Evolutionary conservation across 2,329 filamentous ascomycete species (phyloP).

Genomic region (Sporothrix pallida): DNA sequence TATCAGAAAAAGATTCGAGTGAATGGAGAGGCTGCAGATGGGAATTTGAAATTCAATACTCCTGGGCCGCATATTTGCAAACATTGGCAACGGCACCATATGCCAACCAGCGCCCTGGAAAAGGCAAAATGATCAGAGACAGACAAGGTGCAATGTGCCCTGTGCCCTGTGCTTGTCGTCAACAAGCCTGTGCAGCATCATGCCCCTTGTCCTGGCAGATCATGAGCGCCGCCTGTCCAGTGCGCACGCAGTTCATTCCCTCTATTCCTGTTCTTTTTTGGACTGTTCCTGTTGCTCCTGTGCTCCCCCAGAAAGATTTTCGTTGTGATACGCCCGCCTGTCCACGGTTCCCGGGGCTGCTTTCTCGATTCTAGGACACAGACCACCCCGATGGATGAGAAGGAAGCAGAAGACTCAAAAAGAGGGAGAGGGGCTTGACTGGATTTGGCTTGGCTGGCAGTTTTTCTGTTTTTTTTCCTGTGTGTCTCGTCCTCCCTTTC

Average conservation of each 20-base stretch:
- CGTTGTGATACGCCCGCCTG: conserved; percentile 19
- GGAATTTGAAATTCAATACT: background rate
- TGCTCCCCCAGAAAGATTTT: conserved; percentile 20
- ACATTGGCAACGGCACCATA: background rate
- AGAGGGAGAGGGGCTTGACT: background rate
- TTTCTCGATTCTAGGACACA: background rate
- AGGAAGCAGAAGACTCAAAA: background rate
- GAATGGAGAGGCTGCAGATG: background rate
- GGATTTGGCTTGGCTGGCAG: conserved; percentile 11
- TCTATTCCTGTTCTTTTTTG: background rate
- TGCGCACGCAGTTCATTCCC: conserved; percentile 10
- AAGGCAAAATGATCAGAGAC: background rate
- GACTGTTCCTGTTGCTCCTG: background rate
- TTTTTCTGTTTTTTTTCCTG: background rate
- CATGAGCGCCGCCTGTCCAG: conserved; percentile 14
- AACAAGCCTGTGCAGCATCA: background rate
- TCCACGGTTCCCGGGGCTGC: conserved; percentile 2
- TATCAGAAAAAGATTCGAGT: too few relatives aligned
- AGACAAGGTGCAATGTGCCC: background rate
- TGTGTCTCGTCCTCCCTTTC: conserved; percentile 20
- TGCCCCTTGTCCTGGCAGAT: conserved; percentile 10
- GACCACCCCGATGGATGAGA: conserved; percentile 18
- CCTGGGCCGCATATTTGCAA: background rate
- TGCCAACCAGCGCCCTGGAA: background rate
- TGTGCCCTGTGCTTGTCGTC: conserved; percentile 1